phyloP scores from a whole-genome alignment of 305 asterid genomes.

The Fraxinus latifolia region DNA sequence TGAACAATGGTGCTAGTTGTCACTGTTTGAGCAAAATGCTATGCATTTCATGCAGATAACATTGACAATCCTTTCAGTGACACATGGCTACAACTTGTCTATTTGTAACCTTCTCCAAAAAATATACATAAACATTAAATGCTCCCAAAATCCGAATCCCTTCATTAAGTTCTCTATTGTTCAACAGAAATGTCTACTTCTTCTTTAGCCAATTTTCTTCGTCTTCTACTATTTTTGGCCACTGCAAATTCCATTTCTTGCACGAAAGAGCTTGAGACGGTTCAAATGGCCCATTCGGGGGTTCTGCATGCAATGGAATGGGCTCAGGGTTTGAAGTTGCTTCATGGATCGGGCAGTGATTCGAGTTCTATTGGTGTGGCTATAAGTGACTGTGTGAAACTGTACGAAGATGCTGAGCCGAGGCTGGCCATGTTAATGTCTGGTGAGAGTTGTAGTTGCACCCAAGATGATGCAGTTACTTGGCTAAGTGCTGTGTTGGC shows the following conservation, averaged over 20 bases:
- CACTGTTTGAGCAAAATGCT: constrained; percentile 1
- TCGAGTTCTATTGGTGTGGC: constrained; percentile 18
- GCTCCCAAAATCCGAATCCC: neutral
- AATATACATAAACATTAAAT: neutral
- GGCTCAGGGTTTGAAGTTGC: constrained; percentile 25
- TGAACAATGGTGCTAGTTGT: constrained; percentile 23
- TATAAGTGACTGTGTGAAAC: constrained; percentile 42
- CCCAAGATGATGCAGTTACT: constrained; percentile 52
- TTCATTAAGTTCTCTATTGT: constrained; percentile 3
- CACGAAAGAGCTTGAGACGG: constrained; percentile 24
- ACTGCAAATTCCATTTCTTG: constrained; percentile 1
- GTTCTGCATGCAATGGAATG: constrained; percentile 36
- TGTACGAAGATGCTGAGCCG: constrained; percentile 50
- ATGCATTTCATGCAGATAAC: constrained; percentile 21
- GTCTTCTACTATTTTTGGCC: constrained; percentile 21
- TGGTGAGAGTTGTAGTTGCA: constrained; percentile 15
- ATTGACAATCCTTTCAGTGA: constrained; percentile 21
- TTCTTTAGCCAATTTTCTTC: constrained; percentile 25
- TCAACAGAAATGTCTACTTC: constrained; percentile 17
- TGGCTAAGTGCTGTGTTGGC: constrained; percentile 75
- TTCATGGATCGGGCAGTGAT: constrained; percentile 19
- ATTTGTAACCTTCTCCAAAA: constrained; percentile 9
- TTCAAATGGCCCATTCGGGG: constrained; percentile 38
- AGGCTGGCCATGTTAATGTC: constrained; percentile 42
- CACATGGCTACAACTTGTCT: constrained; percentile 31